A percentile compares a stretch with the other conserved stretches of the same genome.
phyloP scores from a whole-genome alignment of 345 rosid genomes.

The Cardamine resedifolia region DNA sequence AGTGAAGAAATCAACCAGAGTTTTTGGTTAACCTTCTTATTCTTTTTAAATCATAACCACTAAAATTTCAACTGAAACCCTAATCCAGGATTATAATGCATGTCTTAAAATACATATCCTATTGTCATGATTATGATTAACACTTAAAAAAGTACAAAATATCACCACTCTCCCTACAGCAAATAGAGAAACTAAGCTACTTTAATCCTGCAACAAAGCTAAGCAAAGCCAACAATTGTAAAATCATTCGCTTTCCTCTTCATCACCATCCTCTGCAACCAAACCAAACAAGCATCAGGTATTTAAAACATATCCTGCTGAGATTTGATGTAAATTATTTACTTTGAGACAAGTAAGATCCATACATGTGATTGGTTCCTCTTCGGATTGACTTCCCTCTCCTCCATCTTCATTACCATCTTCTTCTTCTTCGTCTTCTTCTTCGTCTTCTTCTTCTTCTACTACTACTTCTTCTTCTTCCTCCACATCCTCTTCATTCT shows the following conservation, averaged over 20 bases:
- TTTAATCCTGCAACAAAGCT: slow-evolving; percentile 8
- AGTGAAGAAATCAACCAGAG: background rate
- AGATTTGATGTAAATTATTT: background rate
- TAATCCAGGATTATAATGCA: background rate
- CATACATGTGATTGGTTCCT: slow-evolving; percentile 22
- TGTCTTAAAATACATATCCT: slow-evolving; percentile 6
- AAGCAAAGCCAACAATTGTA: background rate
- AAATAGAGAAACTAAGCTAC: slow-evolving; percentile 9
- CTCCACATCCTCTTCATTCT: slow-evolving; percentile 44
- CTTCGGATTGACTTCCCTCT: slow-evolving; percentile 12
- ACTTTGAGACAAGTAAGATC: background rate
- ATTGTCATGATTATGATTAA: background rate
- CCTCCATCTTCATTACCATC: background rate
- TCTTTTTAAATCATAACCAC: background rate
- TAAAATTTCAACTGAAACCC: background rate
- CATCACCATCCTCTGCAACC: slow-evolving; percentile 23
- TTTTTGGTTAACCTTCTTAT: background rate
- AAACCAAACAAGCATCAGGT: slow-evolving; percentile 7
- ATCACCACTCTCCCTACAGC: slow-evolving; percentile 12
- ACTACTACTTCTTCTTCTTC: slow-evolving; percentile 35
- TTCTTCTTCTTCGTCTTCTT: too few species aligned
- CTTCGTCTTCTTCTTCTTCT: too few species aligned
- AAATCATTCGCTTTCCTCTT: slow-evolving; percentile 17
- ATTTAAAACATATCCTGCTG: background rate
- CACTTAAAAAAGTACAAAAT: background rate